A percentile compares a stretch with the other conserved stretches of the same genome.
Evolutionary conservation across 495 filamentous ascomycete species (phyloP).

Genomic region (Tuber melanosporum): DNA sequence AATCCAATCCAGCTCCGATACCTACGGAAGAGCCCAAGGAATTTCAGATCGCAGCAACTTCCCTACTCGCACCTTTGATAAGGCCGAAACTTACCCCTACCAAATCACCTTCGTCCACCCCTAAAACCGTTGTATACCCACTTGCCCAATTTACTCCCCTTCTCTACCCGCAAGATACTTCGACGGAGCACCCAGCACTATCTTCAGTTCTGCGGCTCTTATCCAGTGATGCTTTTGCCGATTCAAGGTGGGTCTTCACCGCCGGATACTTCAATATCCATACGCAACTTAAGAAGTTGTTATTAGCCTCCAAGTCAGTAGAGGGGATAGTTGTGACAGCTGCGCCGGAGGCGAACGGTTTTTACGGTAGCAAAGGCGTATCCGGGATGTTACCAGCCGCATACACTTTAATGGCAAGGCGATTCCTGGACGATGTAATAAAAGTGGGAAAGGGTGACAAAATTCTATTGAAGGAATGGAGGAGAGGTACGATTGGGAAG

Average conservation of each 20-base stretch:
- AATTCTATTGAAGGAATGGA: slow-evolving; percentile 84
- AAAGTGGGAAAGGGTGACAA: slow-evolving; percentile 52
- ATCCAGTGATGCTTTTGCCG: slow-evolving; percentile 52
- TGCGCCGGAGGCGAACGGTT: slow-evolving; percentile 91
- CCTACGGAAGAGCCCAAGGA: slow-evolving; percentile 62
- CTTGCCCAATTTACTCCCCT: slow-evolving; percentile 79
- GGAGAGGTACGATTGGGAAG: slow-evolving; percentile 50
- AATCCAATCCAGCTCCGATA: slow-evolving; percentile 60
- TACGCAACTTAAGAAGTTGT: slow-evolving; percentile 65
- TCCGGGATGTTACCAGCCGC: slow-evolving; percentile 84
- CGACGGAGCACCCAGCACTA: slow-evolving; percentile 80
- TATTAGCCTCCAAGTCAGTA: slow-evolving; percentile 62
- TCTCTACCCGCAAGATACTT: slow-evolving; percentile 61
- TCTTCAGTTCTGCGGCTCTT: slow-evolving; percentile 64
- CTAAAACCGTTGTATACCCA: slow-evolving; percentile 62
- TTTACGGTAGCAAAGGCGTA: slow-evolving; percentile 81
- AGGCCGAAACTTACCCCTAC: slow-evolving; percentile 45
- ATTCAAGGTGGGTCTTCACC: slow-evolving; percentile 85
- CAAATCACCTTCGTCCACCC: slow-evolving; percentile 24
- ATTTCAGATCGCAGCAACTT: slow-evolving; percentile 63
- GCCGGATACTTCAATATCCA: slow-evolving; percentile 98
- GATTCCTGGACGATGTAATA: slow-evolving; percentile 68
- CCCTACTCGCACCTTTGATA: slow-evolving; percentile 60
- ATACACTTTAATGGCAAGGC: slow-evolving; percentile 78
- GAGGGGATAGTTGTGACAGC: slow-evolving; percentile 82